Conservation (phyloP, 108 stramenopile species). For the Conticribra weissflogii region DNA sequence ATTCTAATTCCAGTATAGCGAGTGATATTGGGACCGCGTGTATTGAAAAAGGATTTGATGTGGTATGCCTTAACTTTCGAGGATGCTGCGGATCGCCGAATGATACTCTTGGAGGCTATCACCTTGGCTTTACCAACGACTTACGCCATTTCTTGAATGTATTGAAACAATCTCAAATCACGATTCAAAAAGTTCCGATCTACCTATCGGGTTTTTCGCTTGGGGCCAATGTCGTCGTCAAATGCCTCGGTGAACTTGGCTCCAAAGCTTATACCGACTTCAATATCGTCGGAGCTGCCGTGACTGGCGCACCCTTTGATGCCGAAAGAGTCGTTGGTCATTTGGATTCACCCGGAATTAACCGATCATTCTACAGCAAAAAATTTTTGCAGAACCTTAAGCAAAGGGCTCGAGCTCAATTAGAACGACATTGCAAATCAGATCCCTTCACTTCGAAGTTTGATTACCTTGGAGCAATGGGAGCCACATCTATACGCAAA, state of each 20-base stretch:
- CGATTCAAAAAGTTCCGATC: slow-evolving; percentile 51
- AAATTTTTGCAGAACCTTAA: slow-evolving; percentile 64
- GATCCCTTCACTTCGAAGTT: slow-evolving; percentile 43
- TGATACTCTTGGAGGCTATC: slow-evolving; percentile 70
- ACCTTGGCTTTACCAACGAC: slow-evolving; percentile 92
- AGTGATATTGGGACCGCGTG: slow-evolving; percentile 66
- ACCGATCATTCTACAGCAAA: slow-evolving; percentile 58
- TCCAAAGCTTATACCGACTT: slow-evolving; percentile 41
- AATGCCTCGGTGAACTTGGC: slow-evolving; percentile 81
- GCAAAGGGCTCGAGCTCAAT: slow-evolving; percentile 46
- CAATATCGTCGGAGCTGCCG: slow-evolving; percentile 84
- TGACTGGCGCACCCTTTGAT: slow-evolving; percentile 86
- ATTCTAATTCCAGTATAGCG: slow-evolving; percentile 60
- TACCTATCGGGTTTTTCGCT: slow-evolving; percentile 89
- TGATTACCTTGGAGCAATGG: slow-evolving; percentile 52
- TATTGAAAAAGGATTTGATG: slow-evolving; percentile 58
- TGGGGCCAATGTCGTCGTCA: slow-evolving; percentile 89
- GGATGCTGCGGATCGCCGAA: slow-evolving; percentile 80
- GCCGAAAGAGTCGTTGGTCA: slow-evolving; percentile 38
- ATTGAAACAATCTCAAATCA: slow-evolving; percentile 37
- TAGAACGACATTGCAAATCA: slow-evolving; percentile 41
- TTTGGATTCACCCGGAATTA: slow-evolving; percentile 66
- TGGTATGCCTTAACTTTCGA: slow-evolving; percentile 83
- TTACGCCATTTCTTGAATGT: slow-evolving; percentile 64
- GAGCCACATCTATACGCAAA: slow-evolving; percentile 68